phyloP scores from a whole-genome alignment of 805 yeast species.

The Lachancea fermentati region DNA sequence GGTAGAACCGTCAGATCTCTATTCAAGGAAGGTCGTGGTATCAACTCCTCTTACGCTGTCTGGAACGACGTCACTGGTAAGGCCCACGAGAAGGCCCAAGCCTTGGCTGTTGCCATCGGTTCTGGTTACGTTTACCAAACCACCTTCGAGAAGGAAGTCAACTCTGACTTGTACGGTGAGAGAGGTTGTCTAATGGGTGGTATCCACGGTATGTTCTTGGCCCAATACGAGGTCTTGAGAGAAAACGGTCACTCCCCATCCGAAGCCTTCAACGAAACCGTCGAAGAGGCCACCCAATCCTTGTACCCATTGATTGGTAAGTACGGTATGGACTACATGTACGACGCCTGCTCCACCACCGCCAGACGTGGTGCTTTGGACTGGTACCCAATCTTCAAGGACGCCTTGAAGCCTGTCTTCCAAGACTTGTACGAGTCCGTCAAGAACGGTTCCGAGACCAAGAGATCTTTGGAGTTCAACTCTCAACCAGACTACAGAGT shows the following conservation, averaged over 20 bases:
- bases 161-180: slow-evolving; percentile 99
- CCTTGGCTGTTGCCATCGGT: slow-evolving; percentile 98
- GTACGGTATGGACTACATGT: slow-evolving; percentile 99
- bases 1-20: slow-evolving; percentile 99
- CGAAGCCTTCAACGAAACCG: slow-evolving; percentile 99
- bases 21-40: slow-evolving; percentile 99
- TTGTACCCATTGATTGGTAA: slow-evolving; percentile 98
- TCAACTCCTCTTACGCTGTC: slow-evolving; percentile 98
- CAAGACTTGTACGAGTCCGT: slow-evolving; percentile 92
- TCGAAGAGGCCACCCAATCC: slow-evolving; percentile 99
- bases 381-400: slow-evolving; percentile 99
- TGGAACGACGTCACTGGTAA: slow-evolving; percentile 99
- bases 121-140: slow-evolving; percentile 99
- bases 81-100: slow-evolving; percentile 98
- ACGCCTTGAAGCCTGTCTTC: slow-evolving; percentile 97
- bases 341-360: slow-evolving; percentile 99
- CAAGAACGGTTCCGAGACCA: slow-evolving; percentile 93
- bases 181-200: slow-evolving; percentile 99
- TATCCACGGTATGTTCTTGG: slow-evolving; percentile 99
- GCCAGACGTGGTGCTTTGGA: slow-evolving; percentile 99
- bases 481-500: slow-evolving; percentile 97
- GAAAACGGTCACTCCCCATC: slow-evolving; percentile 99
- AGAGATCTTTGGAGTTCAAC: slow-evolving; percentile 98
- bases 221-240: slow-evolving; percentile 99
- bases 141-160: slow-evolving; percentile 98